phyloP scores from a whole-genome alignment of 192 early-diverging fungal genomes.

The Kappamyces sp. region DNA sequence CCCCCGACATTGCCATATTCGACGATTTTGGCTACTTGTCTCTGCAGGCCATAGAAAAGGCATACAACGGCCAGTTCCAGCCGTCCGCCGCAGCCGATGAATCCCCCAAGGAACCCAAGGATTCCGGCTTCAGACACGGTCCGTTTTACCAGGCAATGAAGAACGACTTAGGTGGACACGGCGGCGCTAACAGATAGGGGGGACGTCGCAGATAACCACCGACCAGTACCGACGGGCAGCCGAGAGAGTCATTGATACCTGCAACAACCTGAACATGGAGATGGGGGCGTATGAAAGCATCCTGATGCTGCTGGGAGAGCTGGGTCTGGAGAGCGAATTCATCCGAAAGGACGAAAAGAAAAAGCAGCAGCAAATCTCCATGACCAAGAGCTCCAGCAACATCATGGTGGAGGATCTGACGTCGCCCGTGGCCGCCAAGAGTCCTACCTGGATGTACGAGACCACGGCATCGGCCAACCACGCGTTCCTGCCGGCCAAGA shows the following conservation, averaged over 20 bases:
- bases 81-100: not conserved
- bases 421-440: not conserved
- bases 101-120: no score
- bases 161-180: conserved; percentile 32
- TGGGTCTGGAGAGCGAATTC: conserved; percentile 37
- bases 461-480: conserved; percentile 21
- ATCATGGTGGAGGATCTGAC: not conserved
- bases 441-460: not conserved
- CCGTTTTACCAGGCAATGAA: conserved; percentile 40
- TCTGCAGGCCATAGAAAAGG: conserved; percentile 29
- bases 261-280: conserved; percentile 22
- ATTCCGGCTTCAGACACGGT: conserved; percentile 19
- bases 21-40: conserved; percentile 34
- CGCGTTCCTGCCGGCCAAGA: conserved; percentile 35
- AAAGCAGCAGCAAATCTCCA: conserved; percentile 7
- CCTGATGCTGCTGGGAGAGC: conserved; percentile 23
- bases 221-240: conserved; percentile 35
- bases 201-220: conserved; percentile 36
- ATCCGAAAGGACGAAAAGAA: conserved; percentile 26
- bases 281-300: conserved; percentile 31
- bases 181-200: conserved; percentile 17
- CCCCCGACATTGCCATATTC: conserved; percentile 27
- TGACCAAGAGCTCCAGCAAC: conserved; percentile 21
- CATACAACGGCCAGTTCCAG: conserved; percentile 25
- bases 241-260: conserved; percentile 43